Evolutionary conservation across 495 filamentous ascomycete species (phyloP), one percentile per base, ranked within the genome.

Genomic region (Hypomontagnella monticulosa): DNA sequence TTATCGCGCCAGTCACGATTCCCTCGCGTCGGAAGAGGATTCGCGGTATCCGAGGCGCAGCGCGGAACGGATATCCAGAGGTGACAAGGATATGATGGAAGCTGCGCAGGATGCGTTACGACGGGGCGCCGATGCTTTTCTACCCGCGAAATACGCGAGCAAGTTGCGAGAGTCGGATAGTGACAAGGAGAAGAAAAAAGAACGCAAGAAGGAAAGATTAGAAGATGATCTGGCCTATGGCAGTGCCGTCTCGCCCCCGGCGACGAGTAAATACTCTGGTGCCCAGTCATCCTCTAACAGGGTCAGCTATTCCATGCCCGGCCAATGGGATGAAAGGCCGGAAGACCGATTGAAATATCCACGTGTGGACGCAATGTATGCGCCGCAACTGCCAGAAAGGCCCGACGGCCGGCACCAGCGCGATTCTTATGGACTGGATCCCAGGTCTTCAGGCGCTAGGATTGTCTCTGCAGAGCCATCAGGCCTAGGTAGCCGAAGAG

Each of bases 171-270:
- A 62, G 15, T 51, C 63, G n/a, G 67, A 70, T 8, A 51, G 37
- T 33, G 64, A 70, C 1, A 63, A 63, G 30, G 62, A 67, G 46
- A 55, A 41, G 16, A 71, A 54, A 30, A 73, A 73, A 23, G 63
- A 54, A 18, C 47, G 41, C 7, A 71, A 69, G 40, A 76, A 73
- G 66, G 74, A 79, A 18, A 75, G 76, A 58, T 52, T 74, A 34
- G 79, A 83, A 44, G 76, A 78, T 0, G 77, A 81, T 53, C 67
- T 83, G 1, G 81, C 81, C 8, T 83, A 83, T 66, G 81, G 81
- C 23, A 78, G 71, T 18, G 51, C 42, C 42, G 43, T 66, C 8
- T 36, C 65, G 6, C 12, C 48, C 16, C 15, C 59, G 6, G 34
- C 48, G 34, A 52, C 54, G 40, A 43, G 20, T 34, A 44, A 49